phyloP scores from a whole-genome alignment of 169 alveolate genomes.

The Plasmodium yoelii region DNA sequence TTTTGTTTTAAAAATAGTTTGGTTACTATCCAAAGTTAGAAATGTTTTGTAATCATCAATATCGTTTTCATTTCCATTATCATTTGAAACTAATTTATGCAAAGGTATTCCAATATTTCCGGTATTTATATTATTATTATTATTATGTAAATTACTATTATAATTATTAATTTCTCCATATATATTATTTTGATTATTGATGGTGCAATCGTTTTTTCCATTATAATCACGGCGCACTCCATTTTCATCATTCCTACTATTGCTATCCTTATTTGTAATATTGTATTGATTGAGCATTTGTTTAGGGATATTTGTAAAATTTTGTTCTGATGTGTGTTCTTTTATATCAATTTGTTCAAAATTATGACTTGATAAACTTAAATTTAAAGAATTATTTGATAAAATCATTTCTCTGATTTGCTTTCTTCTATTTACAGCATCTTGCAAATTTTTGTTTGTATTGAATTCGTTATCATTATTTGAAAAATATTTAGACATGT shows the following conservation, averaged over 20 bases:
- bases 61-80: conserved; percentile 33
- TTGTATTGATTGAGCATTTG: conserved; percentile 6
- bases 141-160: background rate
- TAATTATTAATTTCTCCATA: background rate
- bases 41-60: conserved; percentile 66
- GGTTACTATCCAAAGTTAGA: conserved; percentile 60
- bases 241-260: conserved; percentile 6
- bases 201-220: background rate
- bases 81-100: conserved; percentile 7
- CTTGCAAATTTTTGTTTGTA: conserved; percentile 58
- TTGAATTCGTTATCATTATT: conserved; percentile 30
- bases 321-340: conserved; percentile 6
- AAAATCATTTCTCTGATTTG: conserved; percentile 57
- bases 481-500: conserved; percentile 11
- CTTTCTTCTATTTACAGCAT: conserved; percentile 72
- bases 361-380: conserved; percentile 54
- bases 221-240: background rate
- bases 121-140: conserved; percentile 11
- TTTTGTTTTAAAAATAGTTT: conserved; percentile 41
- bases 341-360: conserved; percentile 26
- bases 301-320: conserved; percentile 16
- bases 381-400: conserved; percentile 63
- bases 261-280: background rate
- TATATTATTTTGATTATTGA: conserved; percentile 6
- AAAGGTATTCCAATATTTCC: conserved; percentile 3